Percentiles rank a stretch among this genome's conserved stretches.
phyloP scores from a whole-genome alignment of 306 rosid genomes.

The Carpinus viminea region DNA sequence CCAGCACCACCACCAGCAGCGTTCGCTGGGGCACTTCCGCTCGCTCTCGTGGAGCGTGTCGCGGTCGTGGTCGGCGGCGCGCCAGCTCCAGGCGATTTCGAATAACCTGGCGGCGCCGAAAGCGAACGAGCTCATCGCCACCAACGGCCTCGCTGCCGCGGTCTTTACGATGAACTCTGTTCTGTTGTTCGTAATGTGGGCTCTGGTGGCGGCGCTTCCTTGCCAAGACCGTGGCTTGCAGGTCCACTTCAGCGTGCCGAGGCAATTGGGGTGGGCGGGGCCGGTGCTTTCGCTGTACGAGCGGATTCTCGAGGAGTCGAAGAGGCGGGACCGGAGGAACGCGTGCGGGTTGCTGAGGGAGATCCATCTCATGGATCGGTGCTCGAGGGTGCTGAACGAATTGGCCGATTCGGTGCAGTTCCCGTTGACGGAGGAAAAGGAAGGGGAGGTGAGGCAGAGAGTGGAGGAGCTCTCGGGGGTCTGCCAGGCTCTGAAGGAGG shows the following conservation, averaged over 20 bases:
- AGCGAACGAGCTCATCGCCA: slow-evolving; percentile 56
- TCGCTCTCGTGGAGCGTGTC: slow-evolving; percentile 96
- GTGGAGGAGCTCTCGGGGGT: slow-evolving; percentile 64
- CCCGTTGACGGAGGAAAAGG: slow-evolving; percentile 73
- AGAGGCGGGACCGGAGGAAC: slow-evolving; percentile 72
- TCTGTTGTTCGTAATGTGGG: slow-evolving; percentile 79
- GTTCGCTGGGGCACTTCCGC: slow-evolving; percentile 61
- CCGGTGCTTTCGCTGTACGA: slow-evolving; percentile 67
- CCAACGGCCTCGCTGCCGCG: slow-evolving; percentile 59
- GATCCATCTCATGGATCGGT: slow-evolving; percentile 80
- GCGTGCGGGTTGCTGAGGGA: slow-evolving; percentile 74
- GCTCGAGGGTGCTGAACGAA: slow-evolving; percentile 63
- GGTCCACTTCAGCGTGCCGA: slow-evolving; percentile 56
- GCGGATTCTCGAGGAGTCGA: slow-evolving; percentile 72
- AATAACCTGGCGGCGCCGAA: slow-evolving; percentile 61
- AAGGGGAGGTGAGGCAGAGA: slow-evolving; percentile 56
- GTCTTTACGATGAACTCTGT: slow-evolving; percentile 62
- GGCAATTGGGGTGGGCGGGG: slow-evolving; percentile 67
- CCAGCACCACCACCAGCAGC: slow-evolving; percentile 27
- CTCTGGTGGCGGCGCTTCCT: slow-evolving; percentile 91
- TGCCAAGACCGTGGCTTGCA: slow-evolving; percentile 92
- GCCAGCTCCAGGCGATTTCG: slow-evolving; percentile 85
- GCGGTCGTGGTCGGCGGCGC: slow-evolving; percentile 84
- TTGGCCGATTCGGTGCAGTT: slow-evolving; percentile 66
- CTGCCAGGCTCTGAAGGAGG: slow-evolving; percentile 53